These are phyloP conservation scores for Pyrenochaeta sp. DNA, from an alignment of 2,329 filamentous ascomycete genomes.

Conservation along the genomic window DNA sequence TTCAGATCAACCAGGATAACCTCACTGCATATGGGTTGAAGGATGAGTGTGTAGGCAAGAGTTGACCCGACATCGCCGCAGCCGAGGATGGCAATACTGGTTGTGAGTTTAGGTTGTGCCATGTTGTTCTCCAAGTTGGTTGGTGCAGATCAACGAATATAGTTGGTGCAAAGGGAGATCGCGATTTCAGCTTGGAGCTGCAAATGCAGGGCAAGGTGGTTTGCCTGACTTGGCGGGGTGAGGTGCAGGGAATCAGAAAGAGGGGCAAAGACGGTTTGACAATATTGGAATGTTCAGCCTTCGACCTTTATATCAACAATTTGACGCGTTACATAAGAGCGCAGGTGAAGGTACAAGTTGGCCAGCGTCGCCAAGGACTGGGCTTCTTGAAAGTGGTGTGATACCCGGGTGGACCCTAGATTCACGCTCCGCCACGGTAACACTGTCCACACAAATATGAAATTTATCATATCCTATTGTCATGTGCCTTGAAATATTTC, in stretches of 20 bases:
- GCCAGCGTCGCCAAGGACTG: constrained; percentile 23
- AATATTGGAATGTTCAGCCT: neutral
- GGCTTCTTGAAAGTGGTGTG: constrained; percentile 29
- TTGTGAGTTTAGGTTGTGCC: constrained; percentile 42
- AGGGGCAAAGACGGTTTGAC: neutral
- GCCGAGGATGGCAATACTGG: constrained; percentile 60
- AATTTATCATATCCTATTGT: neutral
- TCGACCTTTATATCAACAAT: constrained; percentile 10
- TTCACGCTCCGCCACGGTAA: constrained; percentile 9
- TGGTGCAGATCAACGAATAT: neutral
- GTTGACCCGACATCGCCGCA: constrained; percentile 62
- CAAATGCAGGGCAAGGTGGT: neutral
- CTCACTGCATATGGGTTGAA: constrained; percentile 60
- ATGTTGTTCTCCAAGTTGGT: constrained; percentile 9
- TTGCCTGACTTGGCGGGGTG: neutral
- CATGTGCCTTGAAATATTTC: too few species aligned
- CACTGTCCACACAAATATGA: neutral
- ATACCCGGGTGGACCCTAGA: constrained; percentile 16
- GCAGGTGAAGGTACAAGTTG: neutral
- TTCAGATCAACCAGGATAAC: constrained; percentile 64
- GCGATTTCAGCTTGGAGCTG: neutral
- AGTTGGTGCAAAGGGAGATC: neutral
- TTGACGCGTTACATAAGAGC: neutral
- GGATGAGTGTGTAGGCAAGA: constrained; percentile 61
- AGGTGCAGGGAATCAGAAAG: neutral